These are phyloP conservation scores for Acanthamoeba triangularis DNA, from an alignment of 208 protist genomes.

Conservation along the genomic window DNA sequence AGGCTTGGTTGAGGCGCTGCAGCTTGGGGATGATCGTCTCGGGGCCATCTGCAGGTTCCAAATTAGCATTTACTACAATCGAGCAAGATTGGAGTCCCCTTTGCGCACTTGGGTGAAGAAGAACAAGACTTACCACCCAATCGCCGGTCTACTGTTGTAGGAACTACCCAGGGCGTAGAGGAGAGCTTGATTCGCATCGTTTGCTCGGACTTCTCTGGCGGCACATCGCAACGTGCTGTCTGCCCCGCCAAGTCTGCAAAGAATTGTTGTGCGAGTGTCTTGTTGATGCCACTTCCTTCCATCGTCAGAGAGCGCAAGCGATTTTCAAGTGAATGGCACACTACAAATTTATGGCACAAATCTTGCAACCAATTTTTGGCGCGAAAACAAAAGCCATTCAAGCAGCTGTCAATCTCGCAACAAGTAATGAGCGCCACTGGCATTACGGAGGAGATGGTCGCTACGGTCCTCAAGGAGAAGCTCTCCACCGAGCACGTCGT, in stretches of 20 bases:
- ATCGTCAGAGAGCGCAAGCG: background rate
- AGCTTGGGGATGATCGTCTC: slow-evolving; percentile 41
- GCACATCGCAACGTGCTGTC: background rate
- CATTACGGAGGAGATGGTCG: background rate
- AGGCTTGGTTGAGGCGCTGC: slow-evolving; percentile 10
- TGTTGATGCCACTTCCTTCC: background rate
- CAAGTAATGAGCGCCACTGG: background rate
- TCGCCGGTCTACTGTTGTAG: background rate
- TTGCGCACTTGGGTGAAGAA: background rate
- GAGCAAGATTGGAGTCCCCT: background rate
- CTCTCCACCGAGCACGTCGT: background rate
- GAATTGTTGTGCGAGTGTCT: slow-evolving; percentile 13
- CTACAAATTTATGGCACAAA: background rate
- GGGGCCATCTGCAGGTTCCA: background rate
- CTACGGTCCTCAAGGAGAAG: background rate
- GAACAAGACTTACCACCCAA: background rate
- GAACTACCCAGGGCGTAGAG: background rate
- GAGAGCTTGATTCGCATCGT: slow-evolving; percentile 29
- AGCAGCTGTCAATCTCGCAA: background rate
- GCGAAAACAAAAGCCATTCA: background rate
- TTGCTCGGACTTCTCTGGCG: slow-evolving; percentile 16
- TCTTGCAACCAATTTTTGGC: background rate
- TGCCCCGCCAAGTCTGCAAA: slow-evolving; percentile 1
- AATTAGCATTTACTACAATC: background rate
- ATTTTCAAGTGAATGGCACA: background rate